phyloP scores from a whole-genome alignment of 23 red algal species.

The Agarophyton chilense region DNA sequence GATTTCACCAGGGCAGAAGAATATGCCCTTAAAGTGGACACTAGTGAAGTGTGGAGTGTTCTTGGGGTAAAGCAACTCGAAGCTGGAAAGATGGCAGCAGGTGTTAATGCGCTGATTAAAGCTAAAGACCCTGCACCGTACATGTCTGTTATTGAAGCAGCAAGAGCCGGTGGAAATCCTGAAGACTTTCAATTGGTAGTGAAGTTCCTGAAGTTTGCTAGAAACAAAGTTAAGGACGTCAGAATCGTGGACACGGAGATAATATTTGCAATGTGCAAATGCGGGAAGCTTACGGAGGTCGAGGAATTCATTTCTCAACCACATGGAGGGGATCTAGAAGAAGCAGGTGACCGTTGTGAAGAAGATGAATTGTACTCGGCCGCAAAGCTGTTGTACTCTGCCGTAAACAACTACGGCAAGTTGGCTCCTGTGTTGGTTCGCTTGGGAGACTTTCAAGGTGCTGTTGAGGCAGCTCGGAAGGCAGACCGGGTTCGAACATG shows the following conservation, averaged over 20 bases:
- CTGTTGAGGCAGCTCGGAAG: conserved; percentile 90
- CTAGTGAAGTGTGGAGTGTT: conserved; percentile 77
- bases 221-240: conserved; percentile 95
- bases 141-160: conserved; percentile 82
- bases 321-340: conserved; percentile 93
- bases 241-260: conserved; percentile 94
- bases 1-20: conserved; percentile 90
- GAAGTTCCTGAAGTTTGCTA: conserved; percentile 88
- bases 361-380: conserved; percentile 85
- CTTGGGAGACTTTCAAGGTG: conserved; percentile 87
- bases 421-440: conserved; percentile 88
- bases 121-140: conserved; percentile 85
- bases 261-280: conserved; percentile 88
- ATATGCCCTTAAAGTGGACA: conserved; percentile 85
- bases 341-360: conserved; percentile 90
- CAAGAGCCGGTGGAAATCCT: conserved; percentile 54
- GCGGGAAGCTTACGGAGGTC: conserved; percentile 83
- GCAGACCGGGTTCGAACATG: conserved; percentile 94
- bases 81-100: conserved; percentile 79
- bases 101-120: conserved; percentile 85
- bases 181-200: conserved; percentile 86
- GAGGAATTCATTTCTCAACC: conserved; percentile 94
- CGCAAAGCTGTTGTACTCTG: conserved; percentile 87
- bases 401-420: conserved; percentile 90
- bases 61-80: conserved; percentile 85